A percentile compares a stretch with the other conserved stretches of the same genome.
These are phyloP conservation scores for Asterophora lycoperdoides DNA, from an alignment of 768 basidiomycete species.

Conservation along the genomic window DNA sequence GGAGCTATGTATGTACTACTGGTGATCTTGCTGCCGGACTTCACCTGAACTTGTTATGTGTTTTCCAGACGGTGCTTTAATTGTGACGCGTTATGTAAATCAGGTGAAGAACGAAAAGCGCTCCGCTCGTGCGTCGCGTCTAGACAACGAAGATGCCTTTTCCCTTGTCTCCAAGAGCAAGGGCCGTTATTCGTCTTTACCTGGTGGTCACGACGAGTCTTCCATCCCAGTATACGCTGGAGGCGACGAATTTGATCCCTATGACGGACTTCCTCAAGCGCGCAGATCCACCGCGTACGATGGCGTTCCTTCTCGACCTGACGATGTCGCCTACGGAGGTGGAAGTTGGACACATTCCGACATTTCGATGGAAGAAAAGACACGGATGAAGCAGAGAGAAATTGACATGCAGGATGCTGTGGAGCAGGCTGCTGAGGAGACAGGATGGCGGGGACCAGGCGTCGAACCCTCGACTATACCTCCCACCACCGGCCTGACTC, in stretches of 20 bases:
- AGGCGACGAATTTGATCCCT: slow-evolving; percentile 37
- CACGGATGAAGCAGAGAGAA: slow-evolving; percentile 18
- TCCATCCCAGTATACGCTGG: slow-evolving; percentile 9
- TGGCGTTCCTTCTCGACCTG: slow-evolving; percentile 13
- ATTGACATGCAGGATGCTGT: slow-evolving; percentile 9
- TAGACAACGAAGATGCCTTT: slow-evolving; percentile 33
- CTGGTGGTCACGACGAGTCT: slow-evolving; percentile 15
- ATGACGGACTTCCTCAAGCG: slow-evolving; percentile 25
- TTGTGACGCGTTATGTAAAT: slow-evolving; percentile 51
- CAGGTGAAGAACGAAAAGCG: slow-evolving; percentile 49
- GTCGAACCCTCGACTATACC: slow-evolving; percentile 7
- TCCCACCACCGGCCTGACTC: background rate
- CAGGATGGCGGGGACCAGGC: slow-evolving; percentile 8
- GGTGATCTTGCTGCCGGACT: background rate
- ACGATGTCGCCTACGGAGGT: slow-evolving; percentile 32
- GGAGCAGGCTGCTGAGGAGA: slow-evolving; percentile 10
- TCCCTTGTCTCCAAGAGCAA: slow-evolving; percentile 26
- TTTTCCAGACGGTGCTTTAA: slow-evolving; percentile 45
- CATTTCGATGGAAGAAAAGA: slow-evolving; percentile 32
- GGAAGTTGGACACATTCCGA: slow-evolving; percentile 33
- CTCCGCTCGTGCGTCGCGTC: slow-evolving; percentile 31
- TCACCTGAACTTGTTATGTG: background rate
- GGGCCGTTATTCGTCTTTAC: slow-evolving; percentile 24
- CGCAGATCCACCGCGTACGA: slow-evolving; percentile 3
- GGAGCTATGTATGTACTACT: slow-evolving; percentile 50